phyloP scores from a whole-genome alignment of 2,329 filamentous ascomycete species.

The Xylariaceae sp. region DNA sequence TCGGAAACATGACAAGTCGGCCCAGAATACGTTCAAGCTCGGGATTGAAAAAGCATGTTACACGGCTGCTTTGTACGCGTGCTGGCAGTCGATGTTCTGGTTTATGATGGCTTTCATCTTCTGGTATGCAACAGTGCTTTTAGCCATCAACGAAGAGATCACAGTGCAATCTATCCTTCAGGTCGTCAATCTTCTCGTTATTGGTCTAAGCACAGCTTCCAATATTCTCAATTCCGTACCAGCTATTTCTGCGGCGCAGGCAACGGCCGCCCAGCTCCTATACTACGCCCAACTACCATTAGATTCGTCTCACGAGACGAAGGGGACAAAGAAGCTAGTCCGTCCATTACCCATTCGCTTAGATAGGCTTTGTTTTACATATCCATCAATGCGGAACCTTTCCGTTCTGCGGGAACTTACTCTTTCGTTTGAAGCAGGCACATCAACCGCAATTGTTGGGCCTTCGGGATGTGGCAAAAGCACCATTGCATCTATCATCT shows the following conservation, averaged over 20 bases:
- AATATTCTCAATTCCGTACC: slow-evolving; percentile 76
- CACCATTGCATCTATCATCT: slow-evolving; percentile 76
- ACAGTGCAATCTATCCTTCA: slow-evolving; percentile 68
- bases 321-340: slow-evolving; percentile 46
- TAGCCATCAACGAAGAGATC: slow-evolving; percentile 52
- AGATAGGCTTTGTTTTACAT: slow-evolving; percentile 70
- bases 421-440: slow-evolving; percentile 67
- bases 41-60: slow-evolving; percentile 71
- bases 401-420: slow-evolving; percentile 68
- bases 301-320: slow-evolving; percentile 61
- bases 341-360: slow-evolving; percentile 57
- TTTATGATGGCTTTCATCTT: slow-evolving; percentile 82
- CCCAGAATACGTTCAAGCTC: slow-evolving; percentile 57
- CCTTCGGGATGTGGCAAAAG: slow-evolving; percentile 90
- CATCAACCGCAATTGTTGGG: slow-evolving; percentile 80
- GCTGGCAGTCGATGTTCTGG: slow-evolving; percentile 74
- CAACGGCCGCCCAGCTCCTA: slow-evolving; percentile 75
- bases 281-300: slow-evolving; percentile 67
- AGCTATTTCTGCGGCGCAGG: slow-evolving; percentile 76
- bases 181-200: slow-evolving; percentile 83
- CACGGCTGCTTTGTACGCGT: slow-evolving; percentile 74
- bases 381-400: slow-evolving; percentile 60
- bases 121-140: slow-evolving; percentile 76
- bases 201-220: slow-evolving; percentile 76
- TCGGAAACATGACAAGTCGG: slow-evolving; percentile 62